Conservation (phyloP, 768 basidiomycete genomes). For the Hypholoma fasciculare region DNA sequence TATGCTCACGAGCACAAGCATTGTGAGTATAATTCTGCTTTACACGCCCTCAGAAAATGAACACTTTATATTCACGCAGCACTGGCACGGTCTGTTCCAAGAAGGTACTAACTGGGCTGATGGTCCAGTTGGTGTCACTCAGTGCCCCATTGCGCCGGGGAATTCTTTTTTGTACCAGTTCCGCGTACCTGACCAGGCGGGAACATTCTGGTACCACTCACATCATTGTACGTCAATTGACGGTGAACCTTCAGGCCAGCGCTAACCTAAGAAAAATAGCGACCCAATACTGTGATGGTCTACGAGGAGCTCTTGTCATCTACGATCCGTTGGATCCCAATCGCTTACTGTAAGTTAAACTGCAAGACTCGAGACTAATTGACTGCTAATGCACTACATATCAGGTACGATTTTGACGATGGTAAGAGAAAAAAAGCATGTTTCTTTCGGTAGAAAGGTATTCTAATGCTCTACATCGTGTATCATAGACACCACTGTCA, state of each 20-base stretch:
- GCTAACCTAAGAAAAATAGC: slow-evolving; percentile 14
- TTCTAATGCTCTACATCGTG: not conserved
- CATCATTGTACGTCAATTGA: slow-evolving; percentile 30
- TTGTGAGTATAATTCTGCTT: slow-evolving; percentile 31
- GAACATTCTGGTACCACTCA: slow-evolving; percentile 47
- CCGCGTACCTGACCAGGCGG: slow-evolving; percentile 32
- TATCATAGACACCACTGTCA: slow-evolving; percentile 27
- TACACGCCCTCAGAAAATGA: not conserved
- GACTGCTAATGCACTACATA: not conserved
- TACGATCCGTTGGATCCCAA: slow-evolving; percentile 28
- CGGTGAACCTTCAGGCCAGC: too few species aligned
- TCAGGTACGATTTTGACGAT: slow-evolving; percentile 38
- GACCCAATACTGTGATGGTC: slow-evolving; percentile 58
- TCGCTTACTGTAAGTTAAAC: slow-evolving; percentile 12
- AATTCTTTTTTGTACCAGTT: slow-evolving; percentile 31
- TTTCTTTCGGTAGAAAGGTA: not conserved
- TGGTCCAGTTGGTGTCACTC: slow-evolving; percentile 37
- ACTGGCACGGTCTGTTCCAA: slow-evolving; percentile 45
- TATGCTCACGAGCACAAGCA: slow-evolving; percentile 48
- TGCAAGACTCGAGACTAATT: not conserved
- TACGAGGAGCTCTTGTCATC: slow-evolving; percentile 37
- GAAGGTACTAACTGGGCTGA: slow-evolving; percentile 26
- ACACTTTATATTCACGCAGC: slow-evolving; percentile 27
- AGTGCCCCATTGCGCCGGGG: slow-evolving; percentile 40
- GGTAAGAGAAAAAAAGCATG: slow-evolving; percentile 23